Evolutionary conservation across 2,329 filamentous ascomycete species (phyloP).

Genomic region (Aspergillus novoparasiticus): DNA sequence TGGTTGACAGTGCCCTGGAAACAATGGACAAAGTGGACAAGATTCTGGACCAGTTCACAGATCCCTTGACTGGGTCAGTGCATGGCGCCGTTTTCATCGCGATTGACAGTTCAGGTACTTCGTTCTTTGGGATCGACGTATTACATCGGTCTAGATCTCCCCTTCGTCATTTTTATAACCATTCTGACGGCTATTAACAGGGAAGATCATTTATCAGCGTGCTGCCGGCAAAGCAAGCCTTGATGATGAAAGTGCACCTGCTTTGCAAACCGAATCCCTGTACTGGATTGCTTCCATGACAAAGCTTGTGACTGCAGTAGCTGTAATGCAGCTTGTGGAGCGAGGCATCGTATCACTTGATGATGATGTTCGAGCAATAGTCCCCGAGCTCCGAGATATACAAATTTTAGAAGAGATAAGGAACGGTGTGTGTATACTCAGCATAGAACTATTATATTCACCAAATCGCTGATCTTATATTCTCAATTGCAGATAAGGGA

Average conservation of each 20-base stretch:
- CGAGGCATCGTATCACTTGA: conserved; percentile 42
- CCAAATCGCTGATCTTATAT: background rate
- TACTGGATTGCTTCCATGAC: conserved; percentile 59
- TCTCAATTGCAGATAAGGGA: background rate
- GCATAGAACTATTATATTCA: background rate
- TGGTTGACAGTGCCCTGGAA: background rate
- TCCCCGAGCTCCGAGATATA: background rate
- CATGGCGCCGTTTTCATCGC: background rate
- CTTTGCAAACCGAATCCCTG: conserved; percentile 49
- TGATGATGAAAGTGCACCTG: background rate
- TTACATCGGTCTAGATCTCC: background rate
- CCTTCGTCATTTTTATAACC: background rate
- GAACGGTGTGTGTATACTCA: background rate
- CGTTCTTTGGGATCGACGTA: background rate
- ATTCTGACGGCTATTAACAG: background rate
- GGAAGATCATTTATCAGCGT: background rate
- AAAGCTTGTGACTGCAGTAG: conserved; percentile 43
- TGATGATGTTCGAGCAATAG: conserved; percentile 21
- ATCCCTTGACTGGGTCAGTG: background rate
- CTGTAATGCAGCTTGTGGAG: conserved; percentile 47
- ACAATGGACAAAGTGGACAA: background rate
- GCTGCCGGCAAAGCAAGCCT: background rate
- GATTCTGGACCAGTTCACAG: background rate
- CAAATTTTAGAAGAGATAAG: background rate
- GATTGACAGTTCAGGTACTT: background rate